Percentiles rank a stretch among this genome's conserved stretches.
phyloP scores from a whole-genome alignment of 2,329 filamentous ascomycete species.

The Calonectria hawksworthii region DNA sequence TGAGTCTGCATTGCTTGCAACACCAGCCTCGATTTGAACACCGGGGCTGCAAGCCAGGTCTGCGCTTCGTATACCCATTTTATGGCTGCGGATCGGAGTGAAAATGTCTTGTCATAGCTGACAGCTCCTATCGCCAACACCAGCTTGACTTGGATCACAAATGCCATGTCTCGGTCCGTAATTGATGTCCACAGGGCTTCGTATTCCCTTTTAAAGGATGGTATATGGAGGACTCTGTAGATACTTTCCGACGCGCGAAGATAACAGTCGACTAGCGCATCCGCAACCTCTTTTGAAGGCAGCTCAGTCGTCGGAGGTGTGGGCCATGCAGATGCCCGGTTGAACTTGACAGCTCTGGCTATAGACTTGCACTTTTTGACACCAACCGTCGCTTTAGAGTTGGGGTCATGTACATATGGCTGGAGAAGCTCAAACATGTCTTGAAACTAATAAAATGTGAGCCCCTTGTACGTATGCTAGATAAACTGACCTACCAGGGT shows the following conservation, averaged over 20 bases:
- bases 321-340: conserved; percentile 63
- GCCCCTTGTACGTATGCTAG: not conserved
- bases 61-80: conserved; percentile 71
- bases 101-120: conserved; percentile 64
- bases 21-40: conserved; percentile 65
- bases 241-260: conserved; percentile 61
- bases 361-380: conserved; percentile 68
- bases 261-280: conserved; percentile 64
- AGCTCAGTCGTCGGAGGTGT: conserved; percentile 57
- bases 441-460: conserved; percentile 50
- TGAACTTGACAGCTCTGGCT: conserved; percentile 65
- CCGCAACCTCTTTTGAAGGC: conserved; percentile 60
- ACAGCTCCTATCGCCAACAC: conserved; percentile 70
- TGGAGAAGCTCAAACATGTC: conserved; percentile 62
- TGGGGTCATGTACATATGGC: conserved; percentile 52
- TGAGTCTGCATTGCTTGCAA: conserved; percentile 65
- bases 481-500: conserved; percentile 54
- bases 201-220: conserved; percentile 63
- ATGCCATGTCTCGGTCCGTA: conserved; percentile 53
- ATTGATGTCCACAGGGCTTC: conserved; percentile 62
- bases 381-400: conserved; percentile 48
- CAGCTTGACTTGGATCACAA: conserved; percentile 70
- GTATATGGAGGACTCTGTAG: conserved; percentile 66
- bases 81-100: conserved; percentile 62
- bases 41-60: conserved; percentile 66